Percentiles rank a stretch among this genome's conserved stretches.
Evolutionary conservation across 345 rosid genomes (phyloP).

Genomic region (Punica granatum): DNA sequence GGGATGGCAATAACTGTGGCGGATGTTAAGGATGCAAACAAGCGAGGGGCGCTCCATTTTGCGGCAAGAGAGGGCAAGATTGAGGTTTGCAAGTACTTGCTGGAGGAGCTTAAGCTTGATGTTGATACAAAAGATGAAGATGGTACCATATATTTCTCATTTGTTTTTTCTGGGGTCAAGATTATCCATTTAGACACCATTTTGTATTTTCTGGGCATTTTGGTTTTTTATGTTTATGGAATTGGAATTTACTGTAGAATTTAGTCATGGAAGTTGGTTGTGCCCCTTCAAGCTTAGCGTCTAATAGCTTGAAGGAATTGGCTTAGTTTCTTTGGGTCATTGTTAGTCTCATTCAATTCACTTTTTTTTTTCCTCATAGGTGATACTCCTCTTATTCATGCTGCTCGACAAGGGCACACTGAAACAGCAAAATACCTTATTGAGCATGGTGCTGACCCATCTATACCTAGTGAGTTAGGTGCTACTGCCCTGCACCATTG

Average conservation of each 20-base stretch:
- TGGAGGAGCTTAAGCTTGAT: constrained; percentile 73
- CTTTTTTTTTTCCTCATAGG: constrained; percentile 35
- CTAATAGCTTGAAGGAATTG: no score
- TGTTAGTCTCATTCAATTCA: not conserved
- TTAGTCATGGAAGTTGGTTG: not conserved
- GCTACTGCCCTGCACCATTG: constrained; percentile 88
- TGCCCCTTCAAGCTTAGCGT: not conserved
- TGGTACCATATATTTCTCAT: constrained; percentile 31
- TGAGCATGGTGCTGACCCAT: constrained; percentile 68
- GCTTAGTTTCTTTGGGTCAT: not conserved
- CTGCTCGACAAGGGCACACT: constrained; percentile 85
- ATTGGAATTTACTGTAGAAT: not conserved
- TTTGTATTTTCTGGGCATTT: not conserved
- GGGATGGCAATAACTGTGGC: constrained; percentile 54
- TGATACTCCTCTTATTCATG: constrained; percentile 90
- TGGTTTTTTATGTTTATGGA: no score
- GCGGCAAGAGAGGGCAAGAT: constrained; percentile 86
- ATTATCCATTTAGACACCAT: not conserved
- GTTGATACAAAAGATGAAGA: constrained; percentile 69
- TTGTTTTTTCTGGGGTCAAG: not conserved
- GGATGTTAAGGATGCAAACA: constrained; percentile 82
- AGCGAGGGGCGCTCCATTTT: constrained; percentile 91
- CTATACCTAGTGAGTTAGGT: constrained; percentile 71
- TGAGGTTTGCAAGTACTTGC: constrained; percentile 69
- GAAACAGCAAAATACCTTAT: constrained; percentile 66